These are phyloP conservation scores for Suhomyces choctaworum DNA, from an alignment of 1,139 yeast genomes.

Conservation along the genomic window DNA sequence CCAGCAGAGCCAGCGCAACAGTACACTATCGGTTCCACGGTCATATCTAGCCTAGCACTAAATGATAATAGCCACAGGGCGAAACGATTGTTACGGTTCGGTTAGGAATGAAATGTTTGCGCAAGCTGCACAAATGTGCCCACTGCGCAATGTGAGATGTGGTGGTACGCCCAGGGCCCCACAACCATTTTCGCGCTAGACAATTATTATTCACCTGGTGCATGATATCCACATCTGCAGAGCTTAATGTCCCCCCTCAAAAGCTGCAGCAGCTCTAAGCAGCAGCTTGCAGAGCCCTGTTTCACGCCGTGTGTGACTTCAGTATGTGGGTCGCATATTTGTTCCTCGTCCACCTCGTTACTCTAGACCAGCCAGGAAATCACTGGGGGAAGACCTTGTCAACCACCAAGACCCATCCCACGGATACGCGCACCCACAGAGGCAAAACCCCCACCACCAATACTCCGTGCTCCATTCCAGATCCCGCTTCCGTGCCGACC, in stretches of 20 bases:
- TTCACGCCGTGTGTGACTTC: slow-evolving; percentile 7
- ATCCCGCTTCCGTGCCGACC: background rate
- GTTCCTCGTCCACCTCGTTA: background rate
- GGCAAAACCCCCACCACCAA: too few relatives aligned
- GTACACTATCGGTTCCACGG: background rate
- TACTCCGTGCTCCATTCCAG: too few relatives aligned
- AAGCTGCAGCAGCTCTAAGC: background rate
- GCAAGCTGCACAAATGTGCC: slow-evolving; percentile 3
- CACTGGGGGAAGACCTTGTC: too few relatives aligned
- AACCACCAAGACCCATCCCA: too few relatives aligned
- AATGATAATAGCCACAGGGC: slow-evolving; percentile 5
- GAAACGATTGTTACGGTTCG: slow-evolving; percentile 7
- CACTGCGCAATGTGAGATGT: slow-evolving; percentile 6
- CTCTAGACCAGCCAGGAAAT: too few relatives aligned
- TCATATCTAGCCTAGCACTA: background rate
- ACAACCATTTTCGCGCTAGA: background rate
- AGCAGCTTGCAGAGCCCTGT: slow-evolving; percentile 4
- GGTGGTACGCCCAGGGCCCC: slow-evolving; percentile 4
- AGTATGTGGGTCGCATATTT: background rate
- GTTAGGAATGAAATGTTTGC: slow-evolving; percentile 12
- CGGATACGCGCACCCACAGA: too few relatives aligned
- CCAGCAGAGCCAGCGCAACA: background rate
- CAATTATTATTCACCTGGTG: background rate
- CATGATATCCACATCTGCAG: slow-evolving; percentile 4
- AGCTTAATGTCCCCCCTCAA: slow-evolving; percentile 1